Percentiles rank a stretch among this genome's conserved stretches.
These are phyloP conservation scores for Panicum virgatum DNA, from an alignment of 202 grass and related monocot species.

Conservation along the genomic window DNA sequence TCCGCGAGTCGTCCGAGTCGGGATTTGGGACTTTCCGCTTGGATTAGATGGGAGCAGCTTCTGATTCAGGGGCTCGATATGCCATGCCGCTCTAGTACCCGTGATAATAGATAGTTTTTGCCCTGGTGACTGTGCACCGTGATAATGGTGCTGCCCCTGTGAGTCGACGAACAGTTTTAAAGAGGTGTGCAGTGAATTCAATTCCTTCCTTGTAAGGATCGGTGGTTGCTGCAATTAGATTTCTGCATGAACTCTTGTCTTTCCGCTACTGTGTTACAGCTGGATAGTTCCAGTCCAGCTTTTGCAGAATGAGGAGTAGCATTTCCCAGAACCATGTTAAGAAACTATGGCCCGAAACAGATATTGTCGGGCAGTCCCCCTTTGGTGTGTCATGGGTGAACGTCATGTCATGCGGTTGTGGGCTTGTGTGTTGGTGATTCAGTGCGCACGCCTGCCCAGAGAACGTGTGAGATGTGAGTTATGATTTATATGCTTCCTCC, in stretches of 20 bases:
- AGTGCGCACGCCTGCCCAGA: background rate
- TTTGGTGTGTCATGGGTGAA: background rate
- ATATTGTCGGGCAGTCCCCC: background rate
- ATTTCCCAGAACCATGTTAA: background rate
- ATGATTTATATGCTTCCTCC: constrained; percentile 1
- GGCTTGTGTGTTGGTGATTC: constrained; percentile 2
- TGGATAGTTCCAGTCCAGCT: background rate
- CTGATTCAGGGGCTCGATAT: background rate
- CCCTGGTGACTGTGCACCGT: too few relatives aligned
- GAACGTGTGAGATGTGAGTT: background rate
- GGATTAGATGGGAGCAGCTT: background rate
- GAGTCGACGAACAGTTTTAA: background rate
- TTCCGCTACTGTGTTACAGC: background rate
- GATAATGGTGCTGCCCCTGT: too few relatives aligned
- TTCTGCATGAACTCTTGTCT: background rate
- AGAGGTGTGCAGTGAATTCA: background rate
- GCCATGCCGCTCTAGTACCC: too few relatives aligned
- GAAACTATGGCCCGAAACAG: background rate
- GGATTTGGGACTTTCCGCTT: background rate
- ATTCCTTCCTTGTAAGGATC: constrained; percentile 4
- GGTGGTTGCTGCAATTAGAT: background rate
- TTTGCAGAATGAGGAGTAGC: background rate
- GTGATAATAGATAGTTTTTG: too few relatives aligned
- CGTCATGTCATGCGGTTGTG: background rate
- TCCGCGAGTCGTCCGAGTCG: background rate